phyloP scores from a whole-genome alignment of 805 yeast genomes.

The Yamadazyma sp. region DNA sequence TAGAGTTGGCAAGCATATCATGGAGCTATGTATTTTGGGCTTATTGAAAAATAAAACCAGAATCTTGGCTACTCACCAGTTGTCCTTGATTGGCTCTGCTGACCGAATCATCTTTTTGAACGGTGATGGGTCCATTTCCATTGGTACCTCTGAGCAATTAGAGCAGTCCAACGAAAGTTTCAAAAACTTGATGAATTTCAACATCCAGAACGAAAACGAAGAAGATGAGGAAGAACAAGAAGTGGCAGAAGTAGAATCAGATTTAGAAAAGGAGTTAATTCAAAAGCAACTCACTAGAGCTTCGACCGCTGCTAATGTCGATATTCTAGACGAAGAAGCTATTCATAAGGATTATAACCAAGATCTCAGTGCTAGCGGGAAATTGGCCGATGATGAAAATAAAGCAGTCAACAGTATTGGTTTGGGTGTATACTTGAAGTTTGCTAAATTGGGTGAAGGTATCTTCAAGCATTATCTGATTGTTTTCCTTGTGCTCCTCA shows the following conservation, averaged over 20 bases:
- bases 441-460: constrained; percentile 58
- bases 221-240: constrained; percentile 21
- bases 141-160: constrained; percentile 30
- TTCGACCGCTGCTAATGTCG: constrained; percentile 12
- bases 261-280: constrained; percentile 18
- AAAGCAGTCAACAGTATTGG: constrained; percentile 58
- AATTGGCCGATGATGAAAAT: constrained; percentile 48
- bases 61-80: constrained; percentile 39
- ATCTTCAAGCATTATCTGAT: constrained; percentile 29
- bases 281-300: constrained; percentile 28
- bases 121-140: constrained; percentile 32
- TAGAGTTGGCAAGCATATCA: constrained; percentile 36
- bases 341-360: constrained; percentile 30
- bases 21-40: constrained; percentile 31
- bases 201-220: constrained; percentile 19
- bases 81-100: constrained; percentile 34
- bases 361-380: constrained; percentile 24
- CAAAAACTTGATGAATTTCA: constrained; percentile 28
- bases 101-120: constrained; percentile 31
- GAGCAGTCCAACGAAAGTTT: constrained; percentile 25
- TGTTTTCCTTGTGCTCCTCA: constrained; percentile 22
- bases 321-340: constrained; percentile 33
- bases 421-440: constrained; percentile 48
- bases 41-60: constrained; percentile 30
- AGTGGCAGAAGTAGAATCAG: constrained; percentile 18